Base-by-base conservation (phyloP, 495 filamentous ascomycete species). In the Bathelium albidoporum region DNA sequence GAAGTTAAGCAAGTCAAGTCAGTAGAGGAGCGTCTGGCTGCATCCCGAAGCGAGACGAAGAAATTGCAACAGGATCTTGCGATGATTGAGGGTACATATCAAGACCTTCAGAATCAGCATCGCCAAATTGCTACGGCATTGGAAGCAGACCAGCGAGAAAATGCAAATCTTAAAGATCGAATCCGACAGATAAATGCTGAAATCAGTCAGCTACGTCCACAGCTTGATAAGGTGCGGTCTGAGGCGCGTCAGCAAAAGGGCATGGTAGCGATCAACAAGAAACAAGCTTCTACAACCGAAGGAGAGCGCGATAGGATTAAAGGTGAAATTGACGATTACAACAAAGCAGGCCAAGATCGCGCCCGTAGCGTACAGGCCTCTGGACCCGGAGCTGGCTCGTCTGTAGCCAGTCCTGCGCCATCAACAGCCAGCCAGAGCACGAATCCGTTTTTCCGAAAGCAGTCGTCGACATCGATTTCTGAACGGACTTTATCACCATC, bases 231-330 rank as follows among this genome's bases (percentile, higher is more conserved):
- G 77, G 79, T 95, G 60, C 87, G 89, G 71, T 88, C 85, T 12
- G 89, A 94, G 66, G 89, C 91, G 43, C 85, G 94, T 24, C 94
- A 96, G 71, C 91, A 97, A 75, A 96, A 95, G 74, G 94, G 94
- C 11, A 75, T 96, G 49, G 94, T 95, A 52, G 90, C 95, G 3
- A 97, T 98, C 75, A 95, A 95, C 77, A 97, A 95, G 77, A 97
- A 98, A 77, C 94, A 98, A 76, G 80, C 97, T 58, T 81, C 88
- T 39, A 96, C 93, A 1, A 87, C 86, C 64, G 95, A 98, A 73
- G 82, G 80, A 32, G 94, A 97, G 69, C 81, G 87, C 18, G 92
- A 96, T 45, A 93, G 89, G 74, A 72, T 94, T 43, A 90, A 91
- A 75, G 75, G 74, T 9, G 91, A 96, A 68, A 87, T 89, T 43